Conservation (phyloP, 805 yeast genomes). For the Cyberlindnera mycetangii region DNA sequence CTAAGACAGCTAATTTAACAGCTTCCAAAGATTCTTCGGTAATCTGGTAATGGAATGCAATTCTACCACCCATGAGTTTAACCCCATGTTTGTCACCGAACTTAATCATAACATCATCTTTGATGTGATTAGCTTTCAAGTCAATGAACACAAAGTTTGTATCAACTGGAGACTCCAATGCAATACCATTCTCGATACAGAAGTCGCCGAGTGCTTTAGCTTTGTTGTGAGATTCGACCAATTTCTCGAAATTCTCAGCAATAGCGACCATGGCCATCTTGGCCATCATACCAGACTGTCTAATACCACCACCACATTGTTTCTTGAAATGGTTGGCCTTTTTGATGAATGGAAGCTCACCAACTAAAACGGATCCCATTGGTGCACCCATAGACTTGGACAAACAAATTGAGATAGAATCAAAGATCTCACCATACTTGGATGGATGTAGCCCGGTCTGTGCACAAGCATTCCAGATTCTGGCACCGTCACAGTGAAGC, state of each 20-base stretch:
- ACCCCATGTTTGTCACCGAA: constrained; percentile 57
- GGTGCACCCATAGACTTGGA: constrained; percentile 95
- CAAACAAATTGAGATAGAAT: constrained; percentile 81
- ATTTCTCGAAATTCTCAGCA: constrained; percentile 57
- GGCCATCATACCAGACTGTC: constrained; percentile 82
- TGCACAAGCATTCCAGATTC: constrained; percentile 84
- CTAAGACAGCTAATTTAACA: constrained; percentile 55
- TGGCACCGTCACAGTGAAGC: constrained; percentile 90
- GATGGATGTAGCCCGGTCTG: constrained; percentile 51
- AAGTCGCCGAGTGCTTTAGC: constrained; percentile 51
- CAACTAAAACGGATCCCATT: constrained; percentile 85
- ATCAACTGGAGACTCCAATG: constrained; percentile 66
- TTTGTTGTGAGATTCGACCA: constrained; percentile 44
- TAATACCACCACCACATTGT: constrained; percentile 91
- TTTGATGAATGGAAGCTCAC: constrained; percentile 51
- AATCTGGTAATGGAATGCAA: constrained; percentile 78
- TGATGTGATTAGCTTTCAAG: constrained; percentile 42
- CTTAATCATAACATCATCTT: constrained; percentile 49
- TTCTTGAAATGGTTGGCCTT: constrained; percentile 85
- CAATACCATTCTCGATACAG: constrained; percentile 50
- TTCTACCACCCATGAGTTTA: constrained; percentile 65
- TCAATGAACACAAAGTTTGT: constrained; percentile 85
- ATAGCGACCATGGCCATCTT: constrained; percentile 77
- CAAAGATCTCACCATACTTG: constrained; percentile 76
- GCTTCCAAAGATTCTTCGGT: constrained; percentile 51